Base-by-base conservation (phyloP, 371 early-diverging fungal genomes). In the Chytridiales sp. region DNA sequence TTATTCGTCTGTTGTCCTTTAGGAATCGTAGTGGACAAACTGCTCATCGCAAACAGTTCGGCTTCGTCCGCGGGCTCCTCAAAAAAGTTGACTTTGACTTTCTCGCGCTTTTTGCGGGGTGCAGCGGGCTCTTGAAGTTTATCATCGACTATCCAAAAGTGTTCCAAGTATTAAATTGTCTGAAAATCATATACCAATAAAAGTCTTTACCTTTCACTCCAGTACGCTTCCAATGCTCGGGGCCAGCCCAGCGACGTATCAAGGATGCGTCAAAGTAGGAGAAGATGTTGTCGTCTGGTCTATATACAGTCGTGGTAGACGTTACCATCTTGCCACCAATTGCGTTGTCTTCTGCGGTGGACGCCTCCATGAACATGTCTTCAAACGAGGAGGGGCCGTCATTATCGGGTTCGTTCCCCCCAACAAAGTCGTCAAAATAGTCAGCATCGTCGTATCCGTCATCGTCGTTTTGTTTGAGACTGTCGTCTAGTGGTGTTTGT, bases 161-260 rank as follows among this genome's bases (percentile, higher is more conserved):
- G 3, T 21, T 13, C 54, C 11, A n/a, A 38, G 38, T n/a, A 38
- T 11, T n/a, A n/a, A 32, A 58, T 49, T 15, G 48, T 32, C 17
- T 13, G 5, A 47, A 31, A 30, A 48, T 29, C n/a, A n/a, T 21
- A 54, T 31, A 4, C 17, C 47, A 48, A 35, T n/a, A 49, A 40
- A 46, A 46, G 34, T 31, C 36, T 53, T 29, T 35, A 70, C 69
- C 43, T 43, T 56, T 58, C 11, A 63, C 39, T 1, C 70, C 76
- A 47, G 83, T 77, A 39, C 91, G 64, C 47, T 87, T 92, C 95
- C 95, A 97, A 71, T 92, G 92, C 60, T 89, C 93, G 19, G 95
- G 94, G 9, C 96, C 96, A 17, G 96, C 96, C 97, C 97, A 97
- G 47, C 87, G 85, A 47, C 87, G 82, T 52, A 81, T 59, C 55